Percentiles rank a stretch among this genome's conserved stretches.
phyloP scores from a whole-genome alignment of 805 yeast species.

The Zygoascus tannicola region DNA sequence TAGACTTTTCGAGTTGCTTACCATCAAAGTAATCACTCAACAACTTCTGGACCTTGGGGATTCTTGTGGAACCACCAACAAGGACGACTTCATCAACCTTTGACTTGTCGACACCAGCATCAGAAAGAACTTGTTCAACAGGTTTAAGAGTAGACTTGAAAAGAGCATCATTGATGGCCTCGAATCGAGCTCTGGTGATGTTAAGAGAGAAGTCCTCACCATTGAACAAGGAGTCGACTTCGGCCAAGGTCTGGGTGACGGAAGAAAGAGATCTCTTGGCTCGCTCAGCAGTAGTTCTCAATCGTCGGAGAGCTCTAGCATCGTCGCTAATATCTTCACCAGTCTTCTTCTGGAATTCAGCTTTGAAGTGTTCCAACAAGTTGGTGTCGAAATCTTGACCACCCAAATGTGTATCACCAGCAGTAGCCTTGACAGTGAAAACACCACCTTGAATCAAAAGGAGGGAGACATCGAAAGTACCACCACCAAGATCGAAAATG shows the following conservation, averaged over 20 bases:
- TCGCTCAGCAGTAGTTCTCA: conserved; percentile 98
- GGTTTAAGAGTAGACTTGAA: conserved; percentile 93
- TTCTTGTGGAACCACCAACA: conserved; percentile 98
- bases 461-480: conserved; percentile 93
- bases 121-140: conserved; percentile 91
- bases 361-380: conserved; percentile 85
- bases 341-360: conserved; percentile 92
- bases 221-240: conserved; percentile 88
- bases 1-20: conserved; percentile 91
- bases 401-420: conserved; percentile 99
- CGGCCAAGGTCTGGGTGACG: conserved; percentile 90
- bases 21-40: conserved; percentile 94
- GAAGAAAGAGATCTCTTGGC: conserved; percentile 98
- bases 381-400: conserved; percentile 99
- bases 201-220: conserved; percentile 93
- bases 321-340: conserved; percentile 83
- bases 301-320: conserved; percentile 94
- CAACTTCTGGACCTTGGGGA: conserved; percentile 94
- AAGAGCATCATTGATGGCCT: conserved; percentile 85
- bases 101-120: conserved; percentile 75
- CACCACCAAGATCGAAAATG: conserved; percentile 95
- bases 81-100: conserved; percentile 89
- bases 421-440: conserved; percentile 93
- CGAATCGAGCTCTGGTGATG: conserved; percentile 97
- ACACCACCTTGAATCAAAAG: conserved; percentile 92